Conservation (phyloP, 2,329 filamentous ascomycete species). For the Penicillium rolfsii region DNA sequence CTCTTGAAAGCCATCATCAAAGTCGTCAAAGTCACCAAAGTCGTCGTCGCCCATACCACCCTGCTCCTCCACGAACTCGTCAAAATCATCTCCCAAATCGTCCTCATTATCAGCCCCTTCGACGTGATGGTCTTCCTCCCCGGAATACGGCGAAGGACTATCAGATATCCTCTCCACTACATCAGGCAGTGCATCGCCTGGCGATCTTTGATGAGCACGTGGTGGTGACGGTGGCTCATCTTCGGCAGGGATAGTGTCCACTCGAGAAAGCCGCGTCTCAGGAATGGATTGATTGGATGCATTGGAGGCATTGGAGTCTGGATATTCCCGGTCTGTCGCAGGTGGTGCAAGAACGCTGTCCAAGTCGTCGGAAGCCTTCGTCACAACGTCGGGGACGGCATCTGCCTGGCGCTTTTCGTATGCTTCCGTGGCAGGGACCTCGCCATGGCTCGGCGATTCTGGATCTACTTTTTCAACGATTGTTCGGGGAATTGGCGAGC, state of each 20-base stretch:
- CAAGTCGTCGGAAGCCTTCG: conserved; percentile 52
- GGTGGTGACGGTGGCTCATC: conserved; percentile 36
- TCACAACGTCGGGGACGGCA: conserved; percentile 62
- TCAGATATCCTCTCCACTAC: conserved; percentile 48
- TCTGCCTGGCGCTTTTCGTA: conserved; percentile 61
- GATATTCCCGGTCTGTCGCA: conserved; percentile 26
- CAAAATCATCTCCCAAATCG: conserved; percentile 57
- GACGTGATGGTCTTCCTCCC: conserved; percentile 61
- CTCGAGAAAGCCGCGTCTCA: conserved; percentile 50
- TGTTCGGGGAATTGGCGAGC: conserved; percentile 59
- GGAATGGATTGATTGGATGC: conserved; percentile 38
- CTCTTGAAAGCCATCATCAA: conserved; percentile 68
- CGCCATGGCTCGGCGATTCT: conserved; percentile 60
- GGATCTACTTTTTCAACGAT: conserved; percentile 66
- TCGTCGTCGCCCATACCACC: conserved; percentile 56
- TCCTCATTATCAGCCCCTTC: conserved; percentile 43
- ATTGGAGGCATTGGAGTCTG: conserved; percentile 20
- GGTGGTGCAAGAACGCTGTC: conserved; percentile 34
- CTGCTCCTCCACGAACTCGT: conserved; percentile 57
- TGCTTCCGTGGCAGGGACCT: conserved; percentile 64
- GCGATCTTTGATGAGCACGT: conserved; percentile 45
- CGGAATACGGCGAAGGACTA: conserved; percentile 31
- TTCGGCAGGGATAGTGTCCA: conserved; percentile 45
- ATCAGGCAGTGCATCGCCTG: conserved; percentile 50
- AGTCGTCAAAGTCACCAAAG: conserved; percentile 71